Evolutionary conservation across 2,329 filamentous ascomycete genomes (phyloP), one percentile per base, ranked within the genome.

Genomic region (Talaromyces sp.): DNA sequence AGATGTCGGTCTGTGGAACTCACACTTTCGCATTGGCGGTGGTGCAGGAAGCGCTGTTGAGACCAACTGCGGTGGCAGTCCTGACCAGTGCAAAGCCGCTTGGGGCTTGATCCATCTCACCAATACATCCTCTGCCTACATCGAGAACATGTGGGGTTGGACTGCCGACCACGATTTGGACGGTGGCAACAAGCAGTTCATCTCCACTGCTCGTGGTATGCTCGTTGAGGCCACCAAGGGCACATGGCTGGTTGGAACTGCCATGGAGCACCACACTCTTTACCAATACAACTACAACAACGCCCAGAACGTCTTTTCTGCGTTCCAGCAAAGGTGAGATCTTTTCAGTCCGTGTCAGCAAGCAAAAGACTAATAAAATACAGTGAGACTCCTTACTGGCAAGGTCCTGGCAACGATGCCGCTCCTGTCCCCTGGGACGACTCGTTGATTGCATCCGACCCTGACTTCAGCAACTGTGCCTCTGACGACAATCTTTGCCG

Each of bases 141-240:
- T 84, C 48, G 83, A 86, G 67, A 83, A 85, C 65, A 72, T 79
- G 59, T 79, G 79, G 79, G 69, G 75, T 3, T 81, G 79, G 79
- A 80, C 75, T 17, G 76, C 77, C 3, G 67, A 81, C 63, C 79
- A 81, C 68, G 79, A 80, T 62, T 72, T 85, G 38, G 75, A 79
- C 54, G 80, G 79, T 31, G 48, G 32, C 41, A 60, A 62, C 32
- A 54, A 29, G 6, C 62, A 62, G 48, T 59, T 55, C 7, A 61
- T 66, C 57, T 63, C 75, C 52, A 74, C 75, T 41, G 82, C 77
- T 50, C 78, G 82, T 14, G 80, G 81, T 32, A 67, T 78, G 0
- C 71, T 82, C 2, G 71, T 81, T 46, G 78, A 83, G 64, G 77
- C 76, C 17, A 77, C 75, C 17, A 72, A 74, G 7, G 79, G 80